phyloP scores from a whole-genome alignment of 345 rosid species.

The Mallotus nudiflorus region DNA sequence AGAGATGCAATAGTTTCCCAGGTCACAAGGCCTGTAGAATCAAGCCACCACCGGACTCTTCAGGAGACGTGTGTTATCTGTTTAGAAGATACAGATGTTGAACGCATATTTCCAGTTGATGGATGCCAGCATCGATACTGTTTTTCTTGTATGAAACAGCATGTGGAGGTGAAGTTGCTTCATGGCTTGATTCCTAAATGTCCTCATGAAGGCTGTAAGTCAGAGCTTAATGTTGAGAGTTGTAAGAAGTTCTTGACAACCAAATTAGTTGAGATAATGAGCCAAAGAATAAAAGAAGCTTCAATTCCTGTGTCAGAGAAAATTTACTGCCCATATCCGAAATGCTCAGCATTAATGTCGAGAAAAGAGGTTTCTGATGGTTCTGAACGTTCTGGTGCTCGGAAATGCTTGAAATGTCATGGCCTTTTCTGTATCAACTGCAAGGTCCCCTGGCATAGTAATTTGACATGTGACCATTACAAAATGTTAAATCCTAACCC shows the following conservation, averaged over 20 bases:
- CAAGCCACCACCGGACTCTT: conserved; percentile 36
- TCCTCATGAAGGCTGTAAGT: conserved; percentile 69
- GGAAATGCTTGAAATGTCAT: conserved; percentile 65
- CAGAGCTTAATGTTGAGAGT: conserved; percentile 49
- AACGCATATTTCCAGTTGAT: conserved; percentile 59
- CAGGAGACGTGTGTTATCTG: conserved; percentile 73
- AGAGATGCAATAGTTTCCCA: conserved; percentile 78
- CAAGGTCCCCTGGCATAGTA: conserved; percentile 77
- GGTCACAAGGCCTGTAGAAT: conserved; percentile 46
- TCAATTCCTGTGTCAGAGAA: conserved; percentile 58
- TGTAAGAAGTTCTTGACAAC: conserved; percentile 63
- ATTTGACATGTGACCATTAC: conserved; percentile 46
- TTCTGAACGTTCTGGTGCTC: conserved; percentile 35
- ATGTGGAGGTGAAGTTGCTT: conserved; percentile 70
- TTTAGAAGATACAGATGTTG: conserved; percentile 44
- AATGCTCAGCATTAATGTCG: conserved; percentile 76
- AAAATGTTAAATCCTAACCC: conserved; percentile 43
- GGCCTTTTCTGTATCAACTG: conserved; percentile 60
- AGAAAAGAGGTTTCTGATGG: conserved; percentile 44
- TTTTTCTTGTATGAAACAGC: conserved; percentile 82
- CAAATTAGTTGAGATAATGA: conserved; percentile 55
- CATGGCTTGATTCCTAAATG: conserved; percentile 60
- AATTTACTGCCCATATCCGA: conserved; percentile 76
- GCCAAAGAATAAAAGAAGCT: conserved; percentile 61
- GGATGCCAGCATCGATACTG: conserved; percentile 75